phyloP scores from a whole-genome alignment of 202 grass and related monocot genomes.

The Brachypodium distachyon region DNA sequence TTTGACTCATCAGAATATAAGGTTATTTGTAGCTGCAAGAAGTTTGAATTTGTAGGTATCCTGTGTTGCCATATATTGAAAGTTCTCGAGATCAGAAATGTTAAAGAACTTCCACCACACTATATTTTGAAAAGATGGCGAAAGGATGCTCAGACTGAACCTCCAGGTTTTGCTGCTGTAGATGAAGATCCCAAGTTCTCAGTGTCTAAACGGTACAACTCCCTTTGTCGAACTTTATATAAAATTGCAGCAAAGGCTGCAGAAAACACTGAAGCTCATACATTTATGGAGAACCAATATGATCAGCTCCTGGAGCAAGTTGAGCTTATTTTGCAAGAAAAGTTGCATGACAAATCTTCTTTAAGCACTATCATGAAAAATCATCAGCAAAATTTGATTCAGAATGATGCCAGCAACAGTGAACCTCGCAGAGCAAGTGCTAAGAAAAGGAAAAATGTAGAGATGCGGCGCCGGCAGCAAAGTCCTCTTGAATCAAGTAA shows the following conservation, averaged over 20 bases:
- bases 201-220: constrained; percentile 41
- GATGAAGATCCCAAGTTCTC: constrained; percentile 64
- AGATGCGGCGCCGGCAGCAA: constrained; percentile 30
- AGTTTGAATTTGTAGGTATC: constrained; percentile 63
- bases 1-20: constrained; percentile 67
- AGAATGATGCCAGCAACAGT: constrained; percentile 44
- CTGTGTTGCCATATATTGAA: constrained; percentile 75
- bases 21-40: constrained; percentile 75
- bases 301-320: constrained; percentile 81
- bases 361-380: constrained; percentile 32
- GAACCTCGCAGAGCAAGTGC: constrained; percentile 42
- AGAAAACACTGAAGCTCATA: constrained; percentile 59
- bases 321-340: constrained; percentile 70
- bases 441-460: constrained; percentile 70
- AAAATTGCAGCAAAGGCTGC: constrained; percentile 64
- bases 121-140: constrained; percentile 88
- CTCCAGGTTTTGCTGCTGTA: constrained; percentile 25
- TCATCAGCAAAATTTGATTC: constrained; percentile 44
- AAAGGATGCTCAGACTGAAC: constrained; percentile 70
- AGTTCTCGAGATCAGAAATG: constrained; percentile 77
- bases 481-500: constrained; percentile 49
- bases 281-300: constrained; percentile 68
- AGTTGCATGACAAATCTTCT: constrained; percentile 62
- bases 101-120: constrained; percentile 76
- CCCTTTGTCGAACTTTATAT: constrained; percentile 49